Evolutionary conservation across 2,329 filamentous ascomycete genomes (phyloP), one percentile per base, ranked within the genome.

Genomic region (Sporothrix humicola): DNA sequence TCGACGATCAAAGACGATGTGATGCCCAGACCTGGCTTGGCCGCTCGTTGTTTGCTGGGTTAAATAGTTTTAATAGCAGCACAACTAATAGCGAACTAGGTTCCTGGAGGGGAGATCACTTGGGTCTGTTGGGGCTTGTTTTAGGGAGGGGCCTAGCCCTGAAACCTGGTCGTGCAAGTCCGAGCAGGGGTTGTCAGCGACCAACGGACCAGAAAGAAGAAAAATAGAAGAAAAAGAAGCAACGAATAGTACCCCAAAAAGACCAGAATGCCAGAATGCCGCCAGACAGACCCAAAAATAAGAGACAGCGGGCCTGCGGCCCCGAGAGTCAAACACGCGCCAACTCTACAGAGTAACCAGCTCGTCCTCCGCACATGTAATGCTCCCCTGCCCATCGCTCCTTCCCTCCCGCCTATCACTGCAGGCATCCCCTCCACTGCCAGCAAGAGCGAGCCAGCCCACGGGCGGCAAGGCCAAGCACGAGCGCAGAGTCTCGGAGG

Each of bases 341-440:
- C 50, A 70, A 56, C 68, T 70, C 52, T 52, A 59, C 68, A 56
- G 37, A 70, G 68, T 70, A 59, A 59, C 68, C 68, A 70, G 68
- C 68, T 70, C 68, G 68, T 46, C 68, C 50, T 70, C 52, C 65
- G 26, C 20, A 65, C 37, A 65, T 65, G 61, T 48, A 26, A n/a
- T n/a, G 15, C 46, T 69, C 8, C 65, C 65, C 65, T 50, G 65
- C 46, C 65, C 65, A 69, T 54, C 65, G 65, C 63, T 13, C 44
- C 44, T 52, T 17, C 63, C 44, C 63, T 66, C 20, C 20, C 63
- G 44, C 44, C 20, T 46, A 52, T n/a, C 44, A 68, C 63, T 37
- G 63, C 46, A 52, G 13, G 13, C n/a, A 8, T 31, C 23, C 17
- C 61, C 61, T 46, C 17, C 58, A 15, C 26, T 8, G 37, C 42